These are phyloP conservation scores for Eutypa lata DNA, from an alignment of 2,329 filamentous ascomycete genomes.

Conservation along the genomic window DNA sequence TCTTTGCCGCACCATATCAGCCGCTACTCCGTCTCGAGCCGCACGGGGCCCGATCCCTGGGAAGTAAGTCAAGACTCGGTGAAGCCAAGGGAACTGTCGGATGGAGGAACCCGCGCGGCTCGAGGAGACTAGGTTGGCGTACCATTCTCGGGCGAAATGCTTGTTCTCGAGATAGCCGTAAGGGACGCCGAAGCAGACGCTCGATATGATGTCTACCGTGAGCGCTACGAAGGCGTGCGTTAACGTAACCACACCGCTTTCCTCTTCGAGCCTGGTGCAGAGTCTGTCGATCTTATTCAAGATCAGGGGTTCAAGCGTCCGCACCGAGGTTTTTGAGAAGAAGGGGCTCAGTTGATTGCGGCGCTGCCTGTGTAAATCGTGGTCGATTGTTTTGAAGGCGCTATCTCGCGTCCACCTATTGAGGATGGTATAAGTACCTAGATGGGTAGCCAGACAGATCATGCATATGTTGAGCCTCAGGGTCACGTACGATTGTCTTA, in stretches of 20 bases:
- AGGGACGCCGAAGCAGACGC: slow-evolving; percentile 2
- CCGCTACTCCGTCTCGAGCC: neutral
- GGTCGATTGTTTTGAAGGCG: slow-evolving; percentile 31
- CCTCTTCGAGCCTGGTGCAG: slow-evolving; percentile 16
- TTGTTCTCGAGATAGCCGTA: neutral
- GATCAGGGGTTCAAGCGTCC: slow-evolving; percentile 33
- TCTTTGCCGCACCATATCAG: neutral
- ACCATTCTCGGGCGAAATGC: neutral
- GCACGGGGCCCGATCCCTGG: neutral
- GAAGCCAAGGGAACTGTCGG: slow-evolving; percentile 1
- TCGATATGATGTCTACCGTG: slow-evolving; percentile 2
- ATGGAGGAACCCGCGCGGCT: neutral
- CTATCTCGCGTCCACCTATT: slow-evolving; percentile 7
- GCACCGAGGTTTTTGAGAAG: slow-evolving; percentile 39
- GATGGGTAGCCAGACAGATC: neutral
- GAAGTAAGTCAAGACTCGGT: neutral
- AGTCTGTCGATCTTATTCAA: slow-evolving; percentile 27
- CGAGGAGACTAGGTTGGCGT: neutral
- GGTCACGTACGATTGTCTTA: slow-evolving; percentile 2
- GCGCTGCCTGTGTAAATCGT: slow-evolving; percentile 38
- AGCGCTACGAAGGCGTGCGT: slow-evolving; percentile 1
- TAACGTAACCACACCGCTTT: slow-evolving; percentile 5
- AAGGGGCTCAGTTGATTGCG: slow-evolving; percentile 38
- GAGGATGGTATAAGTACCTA: neutral
- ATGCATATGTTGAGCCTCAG: neutral